phyloP scores from a whole-genome alignment of 1,139 yeast genomes.

The Suhomyces anneliseae region DNA sequence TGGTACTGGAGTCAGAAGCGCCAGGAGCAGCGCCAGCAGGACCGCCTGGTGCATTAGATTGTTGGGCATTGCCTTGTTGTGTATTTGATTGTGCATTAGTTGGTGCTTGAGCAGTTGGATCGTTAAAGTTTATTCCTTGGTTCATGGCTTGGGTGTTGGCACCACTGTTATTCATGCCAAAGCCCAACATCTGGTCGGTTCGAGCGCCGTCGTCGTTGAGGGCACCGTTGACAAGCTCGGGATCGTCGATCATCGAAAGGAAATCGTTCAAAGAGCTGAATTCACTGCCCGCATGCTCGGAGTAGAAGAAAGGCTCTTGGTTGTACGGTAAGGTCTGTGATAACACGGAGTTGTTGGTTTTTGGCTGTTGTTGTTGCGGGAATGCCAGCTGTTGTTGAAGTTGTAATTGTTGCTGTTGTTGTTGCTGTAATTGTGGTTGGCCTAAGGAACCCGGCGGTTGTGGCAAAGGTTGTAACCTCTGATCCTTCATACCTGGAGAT shows the following conservation, averaged over 20 bases:
- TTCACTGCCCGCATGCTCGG: constrained; percentile 93
- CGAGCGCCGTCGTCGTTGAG: constrained; percentile 36
- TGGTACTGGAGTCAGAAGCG: constrained; percentile 12
- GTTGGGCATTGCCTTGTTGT: background rate
- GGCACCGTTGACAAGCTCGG: constrained; percentile 58
- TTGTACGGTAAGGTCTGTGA: constrained; percentile 50
- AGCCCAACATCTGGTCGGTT: constrained; percentile 25
- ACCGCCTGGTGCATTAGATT: background rate
- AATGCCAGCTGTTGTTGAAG: constrained; percentile 7
- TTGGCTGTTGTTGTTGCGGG: constrained; percentile 11
- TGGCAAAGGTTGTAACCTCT: constrained; percentile 11
- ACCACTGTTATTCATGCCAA: constrained; percentile 6
- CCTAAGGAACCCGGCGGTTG: constrained; percentile 6
- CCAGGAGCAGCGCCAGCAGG: constrained; percentile 1
- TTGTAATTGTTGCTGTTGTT: background rate
- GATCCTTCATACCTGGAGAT: constrained; percentile 9
- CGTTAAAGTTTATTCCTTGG: constrained; percentile 1
- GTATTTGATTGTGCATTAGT: background rate
- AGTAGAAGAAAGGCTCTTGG: constrained; percentile 76
- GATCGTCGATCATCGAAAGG: constrained; percentile 86
- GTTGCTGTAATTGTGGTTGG: background rate
- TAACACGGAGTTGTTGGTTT: constrained; percentile 31
- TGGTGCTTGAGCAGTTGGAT: background rate
- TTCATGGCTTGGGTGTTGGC: background rate
- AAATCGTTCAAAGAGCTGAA: constrained; percentile 89